Conservation (phyloP, 345 rosid species). For the Dimocarpus longan region DNA sequence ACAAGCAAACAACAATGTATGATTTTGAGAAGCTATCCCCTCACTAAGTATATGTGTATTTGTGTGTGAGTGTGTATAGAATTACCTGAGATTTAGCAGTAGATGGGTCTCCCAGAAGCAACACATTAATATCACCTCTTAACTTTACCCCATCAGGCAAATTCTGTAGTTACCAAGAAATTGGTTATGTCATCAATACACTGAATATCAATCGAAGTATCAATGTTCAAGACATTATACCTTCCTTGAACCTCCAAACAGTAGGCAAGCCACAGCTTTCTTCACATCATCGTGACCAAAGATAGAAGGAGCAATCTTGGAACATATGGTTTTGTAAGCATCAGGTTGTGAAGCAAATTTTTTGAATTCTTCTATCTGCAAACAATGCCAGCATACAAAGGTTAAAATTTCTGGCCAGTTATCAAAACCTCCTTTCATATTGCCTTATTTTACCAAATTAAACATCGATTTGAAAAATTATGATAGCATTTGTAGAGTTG, state of each 20-base stretch:
- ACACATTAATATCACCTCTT: constrained; percentile 93
- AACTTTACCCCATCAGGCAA: constrained; percentile 93
- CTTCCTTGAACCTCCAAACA: constrained; percentile 97
- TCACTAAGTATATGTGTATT: not conserved
- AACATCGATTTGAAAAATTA: not conserved
- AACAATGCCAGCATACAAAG: not conserved
- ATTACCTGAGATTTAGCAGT: constrained; percentile 96
- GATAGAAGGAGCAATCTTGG: constrained; percentile 92
- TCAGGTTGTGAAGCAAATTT: constrained; percentile 68
- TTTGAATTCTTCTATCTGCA: constrained; percentile 89
- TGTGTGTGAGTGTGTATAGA: no score
- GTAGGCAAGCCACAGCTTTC: constrained; percentile 90
- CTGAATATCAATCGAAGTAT: not conserved
- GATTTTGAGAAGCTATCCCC: not conserved
- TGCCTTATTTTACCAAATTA: not conserved
- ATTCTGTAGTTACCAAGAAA: constrained; percentile 39
- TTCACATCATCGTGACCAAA: constrained; percentile 92
- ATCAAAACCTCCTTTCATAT: not conserved
- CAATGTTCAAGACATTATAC: constrained; percentile 35
- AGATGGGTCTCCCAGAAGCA: constrained; percentile 96
- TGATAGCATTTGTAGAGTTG: not conserved
- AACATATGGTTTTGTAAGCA: constrained; percentile 59
- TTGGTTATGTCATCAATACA: constrained; percentile 16
- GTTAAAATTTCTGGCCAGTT: not conserved
- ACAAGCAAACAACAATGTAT: not conserved